These are phyloP conservation scores for Rhodotorula sp. DNA, from an alignment of 1,284 basidiomycete genomes.

Conservation along the genomic window DNA sequence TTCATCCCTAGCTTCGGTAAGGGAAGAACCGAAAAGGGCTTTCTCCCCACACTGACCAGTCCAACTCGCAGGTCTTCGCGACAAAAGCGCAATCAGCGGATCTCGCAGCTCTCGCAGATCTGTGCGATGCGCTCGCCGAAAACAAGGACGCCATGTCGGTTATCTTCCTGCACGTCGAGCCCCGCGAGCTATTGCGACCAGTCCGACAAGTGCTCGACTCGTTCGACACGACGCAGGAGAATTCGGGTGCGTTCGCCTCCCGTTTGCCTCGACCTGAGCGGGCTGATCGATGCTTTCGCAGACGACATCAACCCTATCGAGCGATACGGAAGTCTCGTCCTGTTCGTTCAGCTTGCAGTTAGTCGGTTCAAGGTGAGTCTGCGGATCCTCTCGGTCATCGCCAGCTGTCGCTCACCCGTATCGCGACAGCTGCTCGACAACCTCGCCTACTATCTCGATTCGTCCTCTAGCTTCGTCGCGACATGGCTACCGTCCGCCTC, in stretches of 20 bases:
- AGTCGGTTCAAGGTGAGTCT: slow-evolving; percentile 45
- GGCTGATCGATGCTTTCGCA: neutral
- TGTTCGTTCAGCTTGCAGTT: slow-evolving; percentile 47
- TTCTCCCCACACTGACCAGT: neutral
- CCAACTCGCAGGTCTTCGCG: too few species aligned
- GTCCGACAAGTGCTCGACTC: slow-evolving; percentile 23
- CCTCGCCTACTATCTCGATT: slow-evolving; percentile 39
- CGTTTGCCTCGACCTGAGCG: too few species aligned
- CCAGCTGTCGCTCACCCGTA: slow-evolving; percentile 5
- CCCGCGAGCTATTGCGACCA: slow-evolving; percentile 22
- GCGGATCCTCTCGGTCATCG: too few species aligned
- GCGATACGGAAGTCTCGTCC: slow-evolving; percentile 49
- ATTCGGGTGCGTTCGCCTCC: slow-evolving; percentile 16
- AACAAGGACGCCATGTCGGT: slow-evolving; percentile 17
- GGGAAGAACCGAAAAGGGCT: too few species aligned
- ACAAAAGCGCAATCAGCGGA: too few species aligned
- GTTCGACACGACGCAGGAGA: slow-evolving; percentile 20
- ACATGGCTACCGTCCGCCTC: slow-evolving; percentile 39
- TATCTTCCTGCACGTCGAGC: slow-evolving; percentile 27
- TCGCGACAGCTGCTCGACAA: slow-evolving; percentile 26
- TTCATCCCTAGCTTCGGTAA: neutral
- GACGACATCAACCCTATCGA: slow-evolving; percentile 28
- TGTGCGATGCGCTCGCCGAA: slow-evolving; percentile 18
- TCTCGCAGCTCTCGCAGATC: slow-evolving; percentile 5
- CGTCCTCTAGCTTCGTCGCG: slow-evolving; percentile 33